Conservation (phyloP, 148 eudicot genomes). For the Cornus florida region DNA sequence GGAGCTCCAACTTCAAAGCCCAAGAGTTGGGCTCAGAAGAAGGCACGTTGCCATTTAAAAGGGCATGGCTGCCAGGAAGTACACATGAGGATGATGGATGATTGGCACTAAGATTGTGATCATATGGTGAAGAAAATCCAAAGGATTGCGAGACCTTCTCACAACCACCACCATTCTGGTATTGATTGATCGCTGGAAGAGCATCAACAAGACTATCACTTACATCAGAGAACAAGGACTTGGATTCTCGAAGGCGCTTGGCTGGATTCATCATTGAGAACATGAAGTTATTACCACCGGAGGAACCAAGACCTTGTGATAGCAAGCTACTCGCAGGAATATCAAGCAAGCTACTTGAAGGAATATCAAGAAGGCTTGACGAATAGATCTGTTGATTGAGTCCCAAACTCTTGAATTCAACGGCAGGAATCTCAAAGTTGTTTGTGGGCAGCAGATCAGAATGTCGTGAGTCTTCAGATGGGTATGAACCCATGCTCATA, state of each 20-base stretch:
- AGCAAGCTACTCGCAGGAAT: conserved; percentile 38
- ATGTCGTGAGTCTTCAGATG: conserved; percentile 31
- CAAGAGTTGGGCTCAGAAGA: conserved; percentile 61
- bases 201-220: conserved; percentile 24
- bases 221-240: conserved; percentile 27
- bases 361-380: conserved; percentile 35
- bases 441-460: conserved; percentile 36
- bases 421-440: conserved; percentile 46
- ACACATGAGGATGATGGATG: conserved; percentile 30
- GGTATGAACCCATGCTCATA: conserved; percentile 30
- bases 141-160: conserved; percentile 33
- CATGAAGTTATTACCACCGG: conserved; percentile 25
- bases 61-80: conserved; percentile 67
- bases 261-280: conserved; percentile 43
- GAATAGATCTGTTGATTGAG: conserved; percentile 39
- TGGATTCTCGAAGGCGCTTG: conserved; percentile 59
- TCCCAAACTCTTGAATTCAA: conserved; percentile 48
- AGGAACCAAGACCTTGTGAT: conserved; percentile 27
- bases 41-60: conserved; percentile 65
- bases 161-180: conserved; percentile 29
- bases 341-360: conserved; percentile 39
- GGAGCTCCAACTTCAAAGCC: conserved; percentile 94
- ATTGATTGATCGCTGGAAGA: conserved; percentile 33
- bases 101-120: conserved; percentile 34
- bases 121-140: conserved; percentile 35